Evolutionary conservation across 2,329 filamentous ascomycete species (phyloP), one percentile per base, ranked within the genome.

Genomic region (Colletotrichum siamense): DNA sequence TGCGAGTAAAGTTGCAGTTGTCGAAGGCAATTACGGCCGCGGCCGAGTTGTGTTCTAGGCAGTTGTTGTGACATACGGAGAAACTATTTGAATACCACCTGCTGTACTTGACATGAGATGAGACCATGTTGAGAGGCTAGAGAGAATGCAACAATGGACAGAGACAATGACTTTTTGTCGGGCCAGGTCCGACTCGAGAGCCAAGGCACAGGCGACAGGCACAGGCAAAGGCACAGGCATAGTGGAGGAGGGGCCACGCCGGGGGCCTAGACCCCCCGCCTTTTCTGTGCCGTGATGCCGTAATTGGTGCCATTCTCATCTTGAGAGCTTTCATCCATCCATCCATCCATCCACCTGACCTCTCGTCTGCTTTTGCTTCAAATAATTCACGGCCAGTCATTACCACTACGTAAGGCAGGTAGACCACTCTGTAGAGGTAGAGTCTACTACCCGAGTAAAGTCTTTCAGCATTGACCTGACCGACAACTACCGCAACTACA

Each of bases 261-360:
- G 44, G 44, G 44, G 70, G 73, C 30, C 64, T 64, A 52, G 70
- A 68, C 70, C 59, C 70, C 69, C 73, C 73, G 70, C 73, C 57
- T 73, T 68, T 59, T 49, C 64, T 73, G 64, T 73, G 64, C 73
- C 70, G 70, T 69, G 49, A 73, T 76, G 64, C 73, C 70, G 70
- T 73, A 76, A 64, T 61, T 76, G 69, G 63, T 75, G 69, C 69
- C 62, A 71, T 65, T 39, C 36, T 9, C 39, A n/a, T 44, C 52
- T 34, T 75, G 69, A 52, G 15, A 6, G 15, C 62, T 65, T 65
- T 24, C 34, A 57, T 30, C n/a, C 34, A 69, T 69, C 32, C 72
- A 71, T 65, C n/a, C 34, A 57, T 30, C n/a, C 34, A 69, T 69
- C 32, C 72, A 71, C 68, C 68, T 66, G 72, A 66, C 52, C 69